Evolutionary conservation across 768 basidiomycete genomes (phyloP), one percentile per base, ranked within the genome.

Genomic region (Arthromyces matolae): DNA sequence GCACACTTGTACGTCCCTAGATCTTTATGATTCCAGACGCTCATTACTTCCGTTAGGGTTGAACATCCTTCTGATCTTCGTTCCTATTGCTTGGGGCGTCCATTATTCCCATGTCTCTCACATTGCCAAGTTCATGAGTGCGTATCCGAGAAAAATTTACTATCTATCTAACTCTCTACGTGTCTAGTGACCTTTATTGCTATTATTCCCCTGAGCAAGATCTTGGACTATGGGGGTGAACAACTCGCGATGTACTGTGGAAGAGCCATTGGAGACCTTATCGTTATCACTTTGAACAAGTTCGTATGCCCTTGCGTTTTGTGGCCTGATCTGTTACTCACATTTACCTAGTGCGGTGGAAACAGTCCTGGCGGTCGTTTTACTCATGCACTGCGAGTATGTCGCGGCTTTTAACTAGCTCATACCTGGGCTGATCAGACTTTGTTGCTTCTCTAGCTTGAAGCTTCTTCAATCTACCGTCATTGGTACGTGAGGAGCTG

Each of bases 391-490:
- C 50, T 79, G 77, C 74, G 67, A 79, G 75, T 77, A 55, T 42
- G 73, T 70, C 16, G 49, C n/a, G 13, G 33, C 31, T 31, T 9
- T 9, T 16, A n/a, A n/a, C 16, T 5, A 10, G 7, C 8, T 31
- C 24, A 16, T 24, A 3, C 25, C 12, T 27, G 33, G 9, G 10
- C 24, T 25, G 18, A 43, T 24, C 14, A 3, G 8, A 10, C n/a
- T 14, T 13, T 16, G 34, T 23, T 16, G 48, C 9, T 20, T 16
- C 27, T 14, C 10, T 33, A 85, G 83, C 49, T 67, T 87, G 43
- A 73, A 77, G 35, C 64, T 89, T 3, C 62, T 87, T 31, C 85
- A 88, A 56, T 77, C 83, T 0, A 87, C 84, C 0, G 78, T 87
- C 36, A 71, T 79, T 23, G 85, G 83, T 78, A 43, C n/a, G 65